Conservation (phyloP, 1,139 yeast species). For the Ogataea hybrid region DNA sequence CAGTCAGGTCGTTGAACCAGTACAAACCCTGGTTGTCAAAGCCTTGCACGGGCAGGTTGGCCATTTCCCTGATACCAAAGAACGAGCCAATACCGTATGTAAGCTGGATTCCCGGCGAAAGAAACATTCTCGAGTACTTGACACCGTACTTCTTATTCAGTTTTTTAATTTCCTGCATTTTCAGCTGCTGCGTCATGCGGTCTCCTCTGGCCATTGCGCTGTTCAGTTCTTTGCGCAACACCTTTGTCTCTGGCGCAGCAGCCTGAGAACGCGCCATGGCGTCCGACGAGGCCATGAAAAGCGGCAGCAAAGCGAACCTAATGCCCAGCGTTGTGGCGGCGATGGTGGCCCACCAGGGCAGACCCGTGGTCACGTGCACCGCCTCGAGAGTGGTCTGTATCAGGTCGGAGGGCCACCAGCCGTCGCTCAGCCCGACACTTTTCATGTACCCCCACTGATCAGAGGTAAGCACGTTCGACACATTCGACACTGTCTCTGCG, state of each 20-base stretch:
- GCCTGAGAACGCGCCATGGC: constrained; percentile 65
- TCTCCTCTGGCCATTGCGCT: constrained; percentile 49
- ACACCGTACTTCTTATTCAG: constrained; percentile 70
- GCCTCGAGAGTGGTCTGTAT: constrained; percentile 74
- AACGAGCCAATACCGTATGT: constrained; percentile 90
- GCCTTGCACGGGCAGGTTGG: constrained; percentile 81
- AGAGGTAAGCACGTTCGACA: constrained; percentile 39
- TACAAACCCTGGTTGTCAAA: constrained; percentile 69
- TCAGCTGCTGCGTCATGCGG: constrained; percentile 46
- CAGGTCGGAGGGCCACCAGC: constrained; percentile 77
- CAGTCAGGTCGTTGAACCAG: constrained; percentile 82
- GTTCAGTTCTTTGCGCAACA: constrained; percentile 79
- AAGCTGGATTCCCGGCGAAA: constrained; percentile 68
- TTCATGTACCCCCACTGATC: constrained; percentile 82
- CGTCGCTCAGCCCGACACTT: constrained; percentile 83
- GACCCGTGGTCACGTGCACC: constrained; percentile 82
- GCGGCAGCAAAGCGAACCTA: constrained; percentile 71
- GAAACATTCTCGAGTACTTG: constrained; percentile 64
- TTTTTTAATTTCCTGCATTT: constrained; percentile 51
- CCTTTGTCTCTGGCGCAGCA: constrained; percentile 32
- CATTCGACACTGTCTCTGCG: constrained; percentile 27
- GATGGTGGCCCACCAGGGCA: constrained; percentile 98
- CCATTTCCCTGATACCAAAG: constrained; percentile 84
- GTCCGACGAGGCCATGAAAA: constrained; percentile 78
- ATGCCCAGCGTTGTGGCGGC: constrained; percentile 67